phyloP scores from a whole-genome alignment of 257 asterid genomes.

The Mentha longifolia region DNA sequence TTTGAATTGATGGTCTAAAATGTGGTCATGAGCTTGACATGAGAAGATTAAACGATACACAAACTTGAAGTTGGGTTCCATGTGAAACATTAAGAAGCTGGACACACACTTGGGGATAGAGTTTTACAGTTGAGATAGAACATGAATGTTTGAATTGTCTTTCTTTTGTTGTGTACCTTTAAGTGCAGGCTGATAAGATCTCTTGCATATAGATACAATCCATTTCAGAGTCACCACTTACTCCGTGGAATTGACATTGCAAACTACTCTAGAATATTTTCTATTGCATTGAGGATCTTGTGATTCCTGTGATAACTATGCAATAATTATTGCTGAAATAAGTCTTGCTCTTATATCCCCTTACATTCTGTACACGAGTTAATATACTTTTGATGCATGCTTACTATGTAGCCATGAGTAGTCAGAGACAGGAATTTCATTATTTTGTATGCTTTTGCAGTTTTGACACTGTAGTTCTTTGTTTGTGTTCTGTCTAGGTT shows the following conservation, averaged over 20 bases:
- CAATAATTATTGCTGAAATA: too few relatives aligned
- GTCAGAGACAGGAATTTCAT: neutral
- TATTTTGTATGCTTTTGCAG: conserved; percentile 1
- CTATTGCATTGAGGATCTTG: neutral
- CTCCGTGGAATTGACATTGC: neutral
- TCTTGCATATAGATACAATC: neutral
- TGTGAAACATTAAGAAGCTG: too few relatives aligned
- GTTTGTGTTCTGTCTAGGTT: conserved; percentile 54
- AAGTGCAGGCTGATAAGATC: conserved; percentile 20
- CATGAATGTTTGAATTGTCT: neutral
- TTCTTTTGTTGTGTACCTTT: neutral
- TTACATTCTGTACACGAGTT: conserved; percentile 4
- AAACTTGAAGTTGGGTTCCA: neutral
- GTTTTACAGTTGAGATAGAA: conserved; percentile 1
- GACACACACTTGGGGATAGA: neutral
- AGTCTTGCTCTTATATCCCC: conserved; percentile 13
- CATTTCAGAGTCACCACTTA: neutral
- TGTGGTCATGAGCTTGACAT: neutral
- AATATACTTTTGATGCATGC: neutral
- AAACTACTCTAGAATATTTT: conserved; percentile 3
- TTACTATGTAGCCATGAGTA: neutral
- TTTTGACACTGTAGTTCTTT: conserved; percentile 28
- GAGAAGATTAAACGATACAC: neutral
- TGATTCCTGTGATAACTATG: conserved; percentile 21
- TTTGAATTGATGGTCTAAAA: neutral